These are phyloP conservation scores for Russula brevipes DNA, from an alignment of 768 basidiomycete species.

Conservation along the genomic window DNA sequence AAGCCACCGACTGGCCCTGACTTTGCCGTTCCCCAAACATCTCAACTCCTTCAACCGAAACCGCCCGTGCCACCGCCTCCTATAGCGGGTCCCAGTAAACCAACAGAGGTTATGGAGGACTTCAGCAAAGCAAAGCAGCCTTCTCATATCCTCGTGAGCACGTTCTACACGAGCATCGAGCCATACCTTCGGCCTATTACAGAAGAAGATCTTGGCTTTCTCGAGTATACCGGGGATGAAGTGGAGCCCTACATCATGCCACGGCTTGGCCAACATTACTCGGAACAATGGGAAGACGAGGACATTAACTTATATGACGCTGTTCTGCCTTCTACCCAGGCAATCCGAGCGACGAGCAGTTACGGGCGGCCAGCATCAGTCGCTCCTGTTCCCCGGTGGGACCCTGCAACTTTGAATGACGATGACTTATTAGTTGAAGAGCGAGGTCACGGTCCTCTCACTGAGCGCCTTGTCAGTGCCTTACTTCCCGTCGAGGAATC, in stretches of 20 bases:
- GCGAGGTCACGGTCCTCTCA: slow-evolving; percentile 80
- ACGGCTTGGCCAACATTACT: slow-evolving; percentile 80
- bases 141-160: slow-evolving; percentile 58
- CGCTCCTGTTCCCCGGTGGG: slow-evolving; percentile 67
- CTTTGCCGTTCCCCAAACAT: slow-evolving; percentile 50
- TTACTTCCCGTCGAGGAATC: slow-evolving; percentile 63
- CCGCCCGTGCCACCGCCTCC: slow-evolving; percentile 61
- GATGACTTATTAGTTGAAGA: slow-evolving; percentile 64
- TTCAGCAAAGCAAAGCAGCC: slow-evolving; percentile 82
- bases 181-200: slow-evolving; percentile 84
- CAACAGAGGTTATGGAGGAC: slow-evolving; percentile 81
- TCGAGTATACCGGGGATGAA: slow-evolving; percentile 89
- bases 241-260: slow-evolving; percentile 84
- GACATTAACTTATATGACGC: slow-evolving; percentile 54
- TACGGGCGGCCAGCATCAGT: slow-evolving; percentile 34
- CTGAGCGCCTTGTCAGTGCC: slow-evolving; percentile 76
- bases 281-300: slow-evolving; percentile 90
- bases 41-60: slow-evolving; percentile 51
- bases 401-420: slow-evolving; percentile 76
- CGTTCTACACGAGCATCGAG: slow-evolving; percentile 86
- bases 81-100: slow-evolving; percentile 75
- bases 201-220: slow-evolving; percentile 93
- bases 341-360: slow-evolving; percentile 35
- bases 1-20: slow-evolving; percentile 46
- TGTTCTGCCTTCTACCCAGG: slow-evolving; percentile 39